Conservation (phyloP, 192 early-diverging fungal species). For the Coemansia biformis region DNA sequence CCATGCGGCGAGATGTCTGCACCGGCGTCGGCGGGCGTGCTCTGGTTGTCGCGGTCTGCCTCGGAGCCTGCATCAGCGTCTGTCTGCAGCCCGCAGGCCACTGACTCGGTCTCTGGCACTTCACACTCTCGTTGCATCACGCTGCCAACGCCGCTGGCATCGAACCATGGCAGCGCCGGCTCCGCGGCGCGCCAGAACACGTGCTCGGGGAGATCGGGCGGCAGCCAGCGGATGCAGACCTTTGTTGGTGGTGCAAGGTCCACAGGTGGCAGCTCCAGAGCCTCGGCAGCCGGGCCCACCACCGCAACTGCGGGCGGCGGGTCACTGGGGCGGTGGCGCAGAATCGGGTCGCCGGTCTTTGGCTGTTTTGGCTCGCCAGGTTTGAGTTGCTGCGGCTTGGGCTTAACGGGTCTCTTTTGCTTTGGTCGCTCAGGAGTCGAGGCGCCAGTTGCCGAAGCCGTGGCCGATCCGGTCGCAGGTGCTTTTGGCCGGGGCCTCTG, state of each 20-base stretch:
- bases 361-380: background rate
- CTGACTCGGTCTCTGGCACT: slow-evolving; percentile 1
- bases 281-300: no score
- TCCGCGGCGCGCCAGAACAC: slow-evolving; percentile 43
- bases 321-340: background rate
- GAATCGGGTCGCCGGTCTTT: background rate
- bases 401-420: background rate
- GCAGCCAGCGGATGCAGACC: slow-evolving; percentile 44
- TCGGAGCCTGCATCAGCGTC: no score
- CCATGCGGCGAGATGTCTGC: slow-evolving; percentile 4
- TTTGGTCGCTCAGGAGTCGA: no score
- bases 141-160: slow-evolving; percentile 7
- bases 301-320: background rate
- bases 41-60: no score
- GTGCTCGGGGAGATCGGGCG: slow-evolving; percentile 39
- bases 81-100: background rate
- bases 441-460: no score
- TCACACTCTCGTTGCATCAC: slow-evolving; percentile 7
- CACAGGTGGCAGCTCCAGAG: no score
- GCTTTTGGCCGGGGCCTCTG: no score
- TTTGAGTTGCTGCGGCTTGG: slow-evolving; percentile 4
- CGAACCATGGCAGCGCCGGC: slow-evolving; percentile 40
- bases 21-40: background rate
- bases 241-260: slow-evolving; percentile 9
- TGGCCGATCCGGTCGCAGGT: no score